These are phyloP conservation scores for Trichoderma sp. DNA, from an alignment of 2,329 filamentous ascomycete genomes.

Conservation along the genomic window DNA sequence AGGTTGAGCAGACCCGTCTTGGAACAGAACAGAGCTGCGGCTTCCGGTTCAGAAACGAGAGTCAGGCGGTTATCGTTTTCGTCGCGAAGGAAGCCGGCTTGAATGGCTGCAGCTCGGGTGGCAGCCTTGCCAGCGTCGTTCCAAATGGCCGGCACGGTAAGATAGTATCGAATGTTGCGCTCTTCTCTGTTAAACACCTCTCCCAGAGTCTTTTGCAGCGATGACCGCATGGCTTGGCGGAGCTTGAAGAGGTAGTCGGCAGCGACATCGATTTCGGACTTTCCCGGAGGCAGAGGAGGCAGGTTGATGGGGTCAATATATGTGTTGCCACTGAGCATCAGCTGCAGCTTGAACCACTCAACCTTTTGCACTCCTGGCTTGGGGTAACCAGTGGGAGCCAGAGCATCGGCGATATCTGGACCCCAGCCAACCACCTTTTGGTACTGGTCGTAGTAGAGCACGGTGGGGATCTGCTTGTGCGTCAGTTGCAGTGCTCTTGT, in stretches of 20 bases:
- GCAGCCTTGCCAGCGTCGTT: constrained; percentile 98
- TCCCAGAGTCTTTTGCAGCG: constrained; percentile 92
- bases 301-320: constrained; percentile 99
- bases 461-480: constrained; percentile 81
- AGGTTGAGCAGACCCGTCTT: constrained; percentile 95
- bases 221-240: constrained; percentile 92
- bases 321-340: constrained; percentile 98
- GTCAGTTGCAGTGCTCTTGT: not conserved
- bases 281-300: constrained; percentile 92
- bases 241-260: constrained; percentile 99
- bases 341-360: constrained; percentile 99
- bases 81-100: constrained; percentile 93
- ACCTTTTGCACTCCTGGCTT: constrained; percentile 98
- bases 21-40: constrained; percentile 94
- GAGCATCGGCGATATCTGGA: constrained; percentile 93
- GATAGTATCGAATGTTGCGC: constrained; percentile 95
- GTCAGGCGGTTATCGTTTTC: constrained; percentile 97
- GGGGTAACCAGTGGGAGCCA: constrained; percentile 95
- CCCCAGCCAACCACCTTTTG: constrained; percentile 99
- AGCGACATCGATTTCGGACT: constrained; percentile 99
- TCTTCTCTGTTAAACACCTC: constrained; percentile 98
- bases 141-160: constrained; percentile 99
- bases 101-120: constrained; percentile 91
- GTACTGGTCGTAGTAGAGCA: constrained; percentile 99
- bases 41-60: constrained; percentile 93